Evolutionary conservation across 495 filamentous ascomycete species (phyloP).

Genomic region (Penicillium longicatenatum): DNA sequence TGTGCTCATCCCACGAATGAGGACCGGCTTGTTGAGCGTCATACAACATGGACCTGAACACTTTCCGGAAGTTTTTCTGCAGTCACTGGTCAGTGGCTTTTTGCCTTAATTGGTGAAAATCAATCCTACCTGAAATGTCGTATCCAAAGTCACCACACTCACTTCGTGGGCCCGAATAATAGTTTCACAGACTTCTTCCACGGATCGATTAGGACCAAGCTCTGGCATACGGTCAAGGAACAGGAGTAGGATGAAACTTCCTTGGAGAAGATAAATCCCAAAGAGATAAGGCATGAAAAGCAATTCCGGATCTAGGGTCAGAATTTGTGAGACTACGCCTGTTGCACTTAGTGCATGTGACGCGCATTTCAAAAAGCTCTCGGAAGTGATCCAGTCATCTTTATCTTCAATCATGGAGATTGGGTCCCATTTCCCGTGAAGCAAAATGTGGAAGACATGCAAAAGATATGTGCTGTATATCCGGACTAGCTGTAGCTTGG

Average conservation of each 20-base stretch:
- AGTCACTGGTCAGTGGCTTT: neutral
- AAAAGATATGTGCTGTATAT: constrained; percentile 49
- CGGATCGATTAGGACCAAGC: constrained; percentile 50
- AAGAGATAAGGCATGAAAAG: constrained; percentile 65
- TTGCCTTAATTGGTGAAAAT: too few relatives aligned
- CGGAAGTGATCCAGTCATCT: constrained; percentile 59
- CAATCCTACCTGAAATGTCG: constrained; percentile 56
- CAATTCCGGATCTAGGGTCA: constrained; percentile 57
- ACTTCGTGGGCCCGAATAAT: constrained; percentile 61
- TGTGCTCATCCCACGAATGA: constrained; percentile 26
- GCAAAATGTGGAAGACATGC: constrained; percentile 59
- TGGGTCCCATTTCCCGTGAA: constrained; percentile 61
- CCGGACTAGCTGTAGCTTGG: constrained; percentile 21
- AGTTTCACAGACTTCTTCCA: constrained; percentile 58
- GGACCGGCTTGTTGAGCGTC: constrained; percentile 22
- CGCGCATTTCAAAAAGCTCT: constrained; percentile 53
- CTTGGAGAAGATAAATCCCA: constrained; percentile 61
- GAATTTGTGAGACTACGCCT: constrained; percentile 53
- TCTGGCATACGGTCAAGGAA: constrained; percentile 58
- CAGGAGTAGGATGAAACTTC: constrained; percentile 57
- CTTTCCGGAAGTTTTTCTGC: constrained; percentile 27
- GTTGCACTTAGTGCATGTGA: constrained; percentile 57
- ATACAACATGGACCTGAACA: constrained; percentile 24
- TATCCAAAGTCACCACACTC: constrained; percentile 60
- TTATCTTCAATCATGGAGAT: constrained; percentile 58